phyloP scores from a whole-genome alignment of 2,329 filamentous ascomycete genomes.

The Endoconidiophora polonica region DNA sequence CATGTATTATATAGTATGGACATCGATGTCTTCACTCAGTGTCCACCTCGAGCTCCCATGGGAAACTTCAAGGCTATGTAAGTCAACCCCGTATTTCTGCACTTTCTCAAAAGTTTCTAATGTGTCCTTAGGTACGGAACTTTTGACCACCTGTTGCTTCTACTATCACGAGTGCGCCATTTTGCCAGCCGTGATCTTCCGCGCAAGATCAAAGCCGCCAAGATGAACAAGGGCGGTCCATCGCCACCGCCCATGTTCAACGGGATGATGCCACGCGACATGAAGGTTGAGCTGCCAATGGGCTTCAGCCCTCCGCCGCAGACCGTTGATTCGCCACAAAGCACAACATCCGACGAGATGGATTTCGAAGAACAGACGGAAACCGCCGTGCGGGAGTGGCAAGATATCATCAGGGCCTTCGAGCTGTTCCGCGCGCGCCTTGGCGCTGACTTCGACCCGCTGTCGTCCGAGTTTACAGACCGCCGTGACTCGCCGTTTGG shows the following conservation, averaged over 20 bases:
- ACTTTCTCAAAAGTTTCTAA: neutral
- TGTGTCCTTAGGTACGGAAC: slow-evolving; percentile 52
- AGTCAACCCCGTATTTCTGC: slow-evolving; percentile 18
- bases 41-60: slow-evolving; percentile 67
- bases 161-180: slow-evolving; percentile 63
- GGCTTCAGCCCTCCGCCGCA: slow-evolving; percentile 38
- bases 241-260: slow-evolving; percentile 32
- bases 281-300: slow-evolving; percentile 32
- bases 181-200: slow-evolving; percentile 64
- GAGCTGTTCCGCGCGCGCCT: slow-evolving; percentile 47
- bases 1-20: slow-evolving; percentile 42
- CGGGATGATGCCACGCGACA: slow-evolving; percentile 38
- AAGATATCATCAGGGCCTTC: slow-evolving; percentile 55
- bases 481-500: slow-evolving; percentile 61
- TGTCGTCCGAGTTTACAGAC: slow-evolving; percentile 50
- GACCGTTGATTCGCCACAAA: slow-evolving; percentile 26
- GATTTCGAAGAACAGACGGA: slow-evolving; percentile 48
- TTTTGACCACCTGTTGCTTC: slow-evolving; percentile 70
- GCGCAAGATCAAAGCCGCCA: slow-evolving; percentile 52
- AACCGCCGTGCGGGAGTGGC: slow-evolving; percentile 66
- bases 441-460: slow-evolving; percentile 58
- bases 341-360: slow-evolving; percentile 30
- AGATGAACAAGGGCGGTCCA: slow-evolving; percentile 19
- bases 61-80: slow-evolving; percentile 59
- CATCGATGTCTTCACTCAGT: slow-evolving; percentile 68